Conservation (phyloP, 2,329 filamentous ascomycete genomes). For the Fusarium anthophilum region DNA sequence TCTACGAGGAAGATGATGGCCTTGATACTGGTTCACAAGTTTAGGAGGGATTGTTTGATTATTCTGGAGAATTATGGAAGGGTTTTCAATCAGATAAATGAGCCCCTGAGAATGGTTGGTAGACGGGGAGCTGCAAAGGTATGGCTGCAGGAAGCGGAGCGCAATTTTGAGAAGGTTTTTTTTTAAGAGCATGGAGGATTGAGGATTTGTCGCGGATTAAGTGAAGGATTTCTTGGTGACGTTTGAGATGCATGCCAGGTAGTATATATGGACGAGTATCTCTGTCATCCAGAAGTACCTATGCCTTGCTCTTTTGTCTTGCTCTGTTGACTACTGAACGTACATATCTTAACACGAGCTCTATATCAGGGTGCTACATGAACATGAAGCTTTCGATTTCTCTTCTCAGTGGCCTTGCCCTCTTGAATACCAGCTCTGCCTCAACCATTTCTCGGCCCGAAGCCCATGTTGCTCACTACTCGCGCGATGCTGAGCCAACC, state of each 20-base stretch:
- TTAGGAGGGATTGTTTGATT: not conserved
- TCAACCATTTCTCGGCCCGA: not conserved
- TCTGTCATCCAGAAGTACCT: not conserved
- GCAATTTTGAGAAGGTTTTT: slow-evolving; percentile 32
- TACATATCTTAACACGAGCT: slow-evolving; percentile 1
- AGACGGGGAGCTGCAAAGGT: not conserved
- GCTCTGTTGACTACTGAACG: not conserved
- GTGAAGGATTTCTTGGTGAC: slow-evolving; percentile 1
- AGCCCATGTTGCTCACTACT: not conserved
- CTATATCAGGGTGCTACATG: not conserved
- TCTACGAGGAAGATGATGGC: not conserved
- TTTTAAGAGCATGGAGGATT: not conserved
- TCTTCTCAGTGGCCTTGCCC: slow-evolving; percentile 9
- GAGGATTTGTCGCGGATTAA: not conserved
- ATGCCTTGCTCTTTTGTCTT: not conserved
- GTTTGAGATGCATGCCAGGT: not conserved
- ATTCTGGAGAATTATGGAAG: not conserved
- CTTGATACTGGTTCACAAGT: not conserved
- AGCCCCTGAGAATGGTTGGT: not conserved
- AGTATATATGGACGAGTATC: not conserved
- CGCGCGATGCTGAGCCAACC: not conserved
- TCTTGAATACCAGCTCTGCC: slow-evolving; percentile 17
- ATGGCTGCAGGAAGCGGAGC: not conserved
- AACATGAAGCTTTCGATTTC: slow-evolving; percentile 36
- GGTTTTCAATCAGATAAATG: not conserved